phyloP scores from a whole-genome alignment of 495 filamentous ascomycete genomes.

The Pseudomonodictys pantanalensis region DNA sequence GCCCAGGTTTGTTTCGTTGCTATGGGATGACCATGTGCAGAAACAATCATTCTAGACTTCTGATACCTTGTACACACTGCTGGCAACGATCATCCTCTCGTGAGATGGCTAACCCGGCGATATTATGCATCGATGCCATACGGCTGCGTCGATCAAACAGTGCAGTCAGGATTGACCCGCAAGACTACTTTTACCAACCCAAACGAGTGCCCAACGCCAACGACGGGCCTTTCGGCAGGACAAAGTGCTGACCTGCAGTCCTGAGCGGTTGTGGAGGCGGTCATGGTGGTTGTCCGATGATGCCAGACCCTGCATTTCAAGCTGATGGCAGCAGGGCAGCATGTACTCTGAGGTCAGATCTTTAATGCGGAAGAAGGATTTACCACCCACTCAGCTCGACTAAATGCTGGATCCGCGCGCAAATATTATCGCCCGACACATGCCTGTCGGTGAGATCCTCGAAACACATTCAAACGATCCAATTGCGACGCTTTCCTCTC shows the following conservation, averaged over 20 bases:
- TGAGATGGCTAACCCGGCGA: not conserved
- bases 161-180: conserved; percentile 9
- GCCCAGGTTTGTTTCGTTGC: conserved; percentile 10
- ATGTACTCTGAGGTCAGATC: conserved; percentile 23
- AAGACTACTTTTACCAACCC: conserved; percentile 7
- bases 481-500: too few relatives aligned
- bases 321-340: too few relatives aligned
- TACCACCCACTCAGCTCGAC: not conserved
- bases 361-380: conserved; percentile 12
- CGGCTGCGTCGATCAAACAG: conserved; percentile 21
- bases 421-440: not conserved
- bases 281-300: conserved; percentile 13
- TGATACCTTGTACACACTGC: conserved; percentile 25
- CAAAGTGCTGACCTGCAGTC: not conserved
- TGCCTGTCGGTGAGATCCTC: not conserved
- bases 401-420: conserved; percentile 5
- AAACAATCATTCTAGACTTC: conserved; percentile 20
- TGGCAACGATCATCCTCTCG: not conserved
- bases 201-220: not conserved
- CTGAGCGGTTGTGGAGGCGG: not conserved
- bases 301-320: conserved; percentile 26
- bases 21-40: conserved; percentile 27
- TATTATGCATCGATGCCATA: conserved; percentile 13
- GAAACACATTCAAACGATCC: not conserved
- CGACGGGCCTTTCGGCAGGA: not conserved